Conservation (phyloP, 2,329 filamentous ascomycete species). For the Fusarium caatingaense region DNA sequence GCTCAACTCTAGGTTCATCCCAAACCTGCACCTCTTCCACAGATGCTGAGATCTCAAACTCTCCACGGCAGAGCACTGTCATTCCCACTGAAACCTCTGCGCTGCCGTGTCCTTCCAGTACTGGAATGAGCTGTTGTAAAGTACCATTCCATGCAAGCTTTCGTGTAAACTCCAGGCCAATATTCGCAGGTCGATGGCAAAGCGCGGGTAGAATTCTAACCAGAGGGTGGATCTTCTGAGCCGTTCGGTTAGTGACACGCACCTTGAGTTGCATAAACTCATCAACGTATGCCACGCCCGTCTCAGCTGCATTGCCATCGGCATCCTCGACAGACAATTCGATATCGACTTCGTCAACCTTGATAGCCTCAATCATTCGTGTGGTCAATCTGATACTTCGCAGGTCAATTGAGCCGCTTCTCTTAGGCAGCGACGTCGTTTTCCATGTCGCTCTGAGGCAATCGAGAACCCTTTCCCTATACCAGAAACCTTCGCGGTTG, state of each 20-base stretch:
- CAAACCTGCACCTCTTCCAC: constrained; percentile 81
- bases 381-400: constrained; percentile 78
- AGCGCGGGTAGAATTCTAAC: constrained; percentile 82
- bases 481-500: constrained; percentile 90
- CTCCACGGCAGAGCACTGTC: constrained; percentile 80
- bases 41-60: constrained; percentile 83
- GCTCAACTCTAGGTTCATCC: constrained; percentile 49
- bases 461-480: constrained; percentile 82
- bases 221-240: constrained; percentile 74
- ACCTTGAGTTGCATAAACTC: constrained; percentile 76
- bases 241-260: constrained; percentile 79
- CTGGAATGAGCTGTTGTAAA: constrained; percentile 77
- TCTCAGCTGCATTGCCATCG: constrained; percentile 38
- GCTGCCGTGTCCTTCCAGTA: constrained; percentile 68
- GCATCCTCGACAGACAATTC: constrained; percentile 65
- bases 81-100: constrained; percentile 74
- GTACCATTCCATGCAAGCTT: constrained; percentile 88
- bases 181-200: constrained; percentile 75
- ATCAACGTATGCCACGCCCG: constrained; percentile 52
- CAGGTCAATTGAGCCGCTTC: constrained; percentile 78
- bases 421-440: constrained; percentile 61
- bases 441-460: constrained; percentile 78
- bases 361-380: constrained; percentile 86
- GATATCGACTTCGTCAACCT: constrained; percentile 81
- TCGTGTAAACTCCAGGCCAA: constrained; percentile 83